Percentiles rank a stretch among this genome's conserved stretches.
Evolutionary conservation across 257 asterid genomes (phyloP).

Genomic region (Cordia subcordata): DNA sequence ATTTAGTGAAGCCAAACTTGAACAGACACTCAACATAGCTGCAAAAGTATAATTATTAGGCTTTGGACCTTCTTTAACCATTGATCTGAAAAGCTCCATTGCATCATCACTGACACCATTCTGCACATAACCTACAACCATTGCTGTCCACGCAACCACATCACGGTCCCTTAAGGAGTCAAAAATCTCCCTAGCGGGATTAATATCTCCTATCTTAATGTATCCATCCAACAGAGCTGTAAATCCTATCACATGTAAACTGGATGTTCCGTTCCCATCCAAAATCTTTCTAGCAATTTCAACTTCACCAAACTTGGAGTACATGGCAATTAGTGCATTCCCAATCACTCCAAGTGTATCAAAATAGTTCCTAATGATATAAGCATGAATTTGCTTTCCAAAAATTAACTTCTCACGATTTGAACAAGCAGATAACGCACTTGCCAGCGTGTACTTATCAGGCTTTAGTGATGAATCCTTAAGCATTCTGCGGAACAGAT

Average conservation of each 20-base stretch:
- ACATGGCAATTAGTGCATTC: conserved; percentile 73
- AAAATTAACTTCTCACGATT: conserved; percentile 37
- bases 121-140: conserved; percentile 77
- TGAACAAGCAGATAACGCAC: conserved; percentile 73
- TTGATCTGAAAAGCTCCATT: conserved; percentile 53
- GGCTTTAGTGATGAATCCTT: conserved; percentile 40
- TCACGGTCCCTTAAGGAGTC: conserved; percentile 58
- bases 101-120: conserved; percentile 58
- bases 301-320: conserved; percentile 66
- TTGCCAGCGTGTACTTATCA: conserved; percentile 63
- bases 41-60: conserved; percentile 83
- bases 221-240: conserved; percentile 81
- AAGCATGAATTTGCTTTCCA: conserved; percentile 75
- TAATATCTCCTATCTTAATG: conserved; percentile 63
- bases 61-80: conserved; percentile 50
- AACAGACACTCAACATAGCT: conserved; percentile 59
- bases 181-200: conserved; percentile 76
- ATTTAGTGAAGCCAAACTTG: conserved; percentile 66
- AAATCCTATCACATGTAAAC: conserved; percentile 59
- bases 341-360: conserved; percentile 56
- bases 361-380: conserved; percentile 48
- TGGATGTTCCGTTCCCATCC: conserved; percentile 29
- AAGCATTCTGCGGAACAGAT: conserved; percentile 55
- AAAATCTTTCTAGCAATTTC: conserved; percentile 49
- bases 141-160: conserved; percentile 90